Evolutionary conservation across 495 filamentous ascomycete genomes (phyloP).

Genomic region (Trichoderma reesei): DNA sequence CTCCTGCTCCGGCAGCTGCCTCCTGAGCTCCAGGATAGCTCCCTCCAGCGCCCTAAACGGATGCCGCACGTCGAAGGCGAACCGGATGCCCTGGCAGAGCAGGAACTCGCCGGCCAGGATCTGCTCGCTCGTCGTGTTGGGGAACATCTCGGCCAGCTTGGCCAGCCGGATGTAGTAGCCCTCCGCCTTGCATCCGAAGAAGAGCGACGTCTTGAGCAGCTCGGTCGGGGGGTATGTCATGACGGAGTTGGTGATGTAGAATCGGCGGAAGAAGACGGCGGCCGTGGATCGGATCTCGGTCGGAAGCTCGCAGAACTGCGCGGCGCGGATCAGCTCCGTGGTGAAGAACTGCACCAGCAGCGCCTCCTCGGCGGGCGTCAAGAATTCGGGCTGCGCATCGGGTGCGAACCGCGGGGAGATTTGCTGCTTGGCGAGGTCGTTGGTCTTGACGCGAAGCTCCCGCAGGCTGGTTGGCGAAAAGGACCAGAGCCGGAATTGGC

Average conservation of each 20-base stretch:
- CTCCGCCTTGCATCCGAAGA: slow-evolving; percentile 88
- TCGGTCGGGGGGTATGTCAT: slow-evolving; percentile 89
- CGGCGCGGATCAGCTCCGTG: slow-evolving; percentile 61
- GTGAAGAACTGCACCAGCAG: slow-evolving; percentile 74
- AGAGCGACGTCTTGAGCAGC: slow-evolving; percentile 78
- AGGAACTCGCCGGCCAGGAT: slow-evolving; percentile 85
- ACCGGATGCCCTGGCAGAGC: slow-evolving; percentile 84
- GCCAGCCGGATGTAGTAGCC: slow-evolving; percentile 64
- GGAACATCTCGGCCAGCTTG: slow-evolving; percentile 48
- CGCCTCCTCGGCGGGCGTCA: slow-evolving; percentile 71
- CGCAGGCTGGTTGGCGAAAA: slow-evolving; percentile 66
- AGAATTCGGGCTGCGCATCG: slow-evolving; percentile 51
- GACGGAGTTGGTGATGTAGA: slow-evolving; percentile 87
- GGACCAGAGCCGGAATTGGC: slow-evolving; percentile 89
- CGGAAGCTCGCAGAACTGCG: slow-evolving; percentile 65
- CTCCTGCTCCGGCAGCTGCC: slow-evolving; percentile 37
- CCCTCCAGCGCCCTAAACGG: slow-evolving; percentile 83
- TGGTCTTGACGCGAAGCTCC: slow-evolving; percentile 63
- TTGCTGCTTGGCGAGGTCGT: slow-evolving; percentile 58
- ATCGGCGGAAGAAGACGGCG: slow-evolving; percentile 82
- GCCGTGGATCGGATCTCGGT: slow-evolving; percentile 82
- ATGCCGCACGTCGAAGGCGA: slow-evolving; percentile 86
- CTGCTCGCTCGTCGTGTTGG: slow-evolving; percentile 59
- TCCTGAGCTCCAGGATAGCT: slow-evolving; percentile 65
- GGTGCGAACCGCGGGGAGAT: slow-evolving; percentile 41